These are phyloP conservation scores for Geranium rotundifolium DNA, from an alignment of 345 rosid species.

Conservation along the genomic window DNA sequence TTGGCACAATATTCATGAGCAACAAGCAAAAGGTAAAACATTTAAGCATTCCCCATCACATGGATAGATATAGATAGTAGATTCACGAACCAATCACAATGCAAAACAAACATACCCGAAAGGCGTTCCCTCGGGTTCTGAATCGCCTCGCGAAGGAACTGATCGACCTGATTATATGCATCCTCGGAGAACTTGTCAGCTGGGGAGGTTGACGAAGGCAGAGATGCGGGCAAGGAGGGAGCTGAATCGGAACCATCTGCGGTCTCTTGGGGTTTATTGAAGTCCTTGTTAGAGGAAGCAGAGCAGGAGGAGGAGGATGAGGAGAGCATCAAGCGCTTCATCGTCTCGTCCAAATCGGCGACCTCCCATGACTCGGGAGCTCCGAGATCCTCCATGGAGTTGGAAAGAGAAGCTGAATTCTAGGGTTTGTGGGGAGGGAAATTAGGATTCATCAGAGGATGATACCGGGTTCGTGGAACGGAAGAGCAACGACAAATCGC, in stretches of 20 bases:
- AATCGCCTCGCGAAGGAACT: conserved; percentile 67
- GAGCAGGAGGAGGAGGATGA: conserved; percentile 1
- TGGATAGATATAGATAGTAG: background rate
- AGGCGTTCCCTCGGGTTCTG: conserved; percentile 77
- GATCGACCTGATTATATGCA: conserved; percentile 46
- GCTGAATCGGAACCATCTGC: conserved; percentile 13
- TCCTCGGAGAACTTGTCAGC: conserved; percentile 27
- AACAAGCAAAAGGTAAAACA: background rate
- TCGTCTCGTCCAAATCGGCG: conserved; percentile 62
- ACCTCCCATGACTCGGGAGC: conserved; percentile 87
- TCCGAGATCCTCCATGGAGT: conserved; percentile 55
- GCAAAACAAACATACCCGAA: conserved; percentile 27
- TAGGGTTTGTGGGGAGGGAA: conserved; percentile 7
- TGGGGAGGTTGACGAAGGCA: conserved; percentile 6
- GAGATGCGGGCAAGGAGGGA: conserved; percentile 6
- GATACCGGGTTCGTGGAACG: background rate
- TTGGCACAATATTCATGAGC: background rate
- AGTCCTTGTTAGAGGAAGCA: conserved; percentile 16
- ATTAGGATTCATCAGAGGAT: conserved; percentile 10
- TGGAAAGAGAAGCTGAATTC: background rate
- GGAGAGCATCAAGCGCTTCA: conserved; percentile 55
- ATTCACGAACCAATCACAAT: too few species aligned
- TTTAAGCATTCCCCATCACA: background rate
- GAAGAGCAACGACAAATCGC: background rate
- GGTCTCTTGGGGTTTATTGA: conserved; percentile 8